Percentiles rank a stretch among this genome's conserved stretches.
These are phyloP conservation scores for Marasmius tenuissimus DNA, from an alignment of 1,284 basidiomycete species.

Conservation along the genomic window DNA sequence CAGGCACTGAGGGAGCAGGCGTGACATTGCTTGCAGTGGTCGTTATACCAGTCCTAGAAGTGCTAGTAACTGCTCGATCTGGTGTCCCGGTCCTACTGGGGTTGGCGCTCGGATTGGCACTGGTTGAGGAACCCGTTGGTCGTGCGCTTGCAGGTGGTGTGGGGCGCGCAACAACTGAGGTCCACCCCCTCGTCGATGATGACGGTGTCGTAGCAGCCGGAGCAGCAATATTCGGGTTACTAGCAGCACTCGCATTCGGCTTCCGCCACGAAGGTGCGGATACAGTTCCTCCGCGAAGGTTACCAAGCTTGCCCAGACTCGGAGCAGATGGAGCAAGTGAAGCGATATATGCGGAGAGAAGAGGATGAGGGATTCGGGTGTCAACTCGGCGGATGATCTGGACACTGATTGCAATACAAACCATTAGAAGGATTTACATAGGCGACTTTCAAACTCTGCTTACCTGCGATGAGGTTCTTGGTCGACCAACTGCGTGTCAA, in stretches of 20 bases:
- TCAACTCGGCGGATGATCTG: constrained; percentile 81
- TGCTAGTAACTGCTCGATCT: background rate
- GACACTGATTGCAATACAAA: constrained; percentile 44
- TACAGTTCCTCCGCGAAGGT: constrained; percentile 39
- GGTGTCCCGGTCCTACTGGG: background rate
- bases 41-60: background rate
- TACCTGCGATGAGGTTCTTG: constrained; percentile 72
- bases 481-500: constrained; percentile 82
- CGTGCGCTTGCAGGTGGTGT: background rate
- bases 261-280: constrained; percentile 15
- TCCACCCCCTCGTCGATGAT: constrained; percentile 10
- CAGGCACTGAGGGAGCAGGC: background rate
- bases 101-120: background rate
- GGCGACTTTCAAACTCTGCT: constrained; percentile 6
- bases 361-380: constrained; percentile 71
- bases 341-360: constrained; percentile 53
- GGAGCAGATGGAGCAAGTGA: constrained; percentile 25
- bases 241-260: constrained; percentile 5
- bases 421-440: background rate
- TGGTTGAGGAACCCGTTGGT: too few relatives aligned
- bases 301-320: constrained; percentile 58
- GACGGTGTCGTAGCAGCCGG: constrained; percentile 8
- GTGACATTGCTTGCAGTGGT: background rate
- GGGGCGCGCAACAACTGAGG: constrained; percentile 2
- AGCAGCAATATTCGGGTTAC: constrained; percentile 10